phyloP scores from a whole-genome alignment of 331 rosid genomes.

The Stylosanthes scabra region DNA sequence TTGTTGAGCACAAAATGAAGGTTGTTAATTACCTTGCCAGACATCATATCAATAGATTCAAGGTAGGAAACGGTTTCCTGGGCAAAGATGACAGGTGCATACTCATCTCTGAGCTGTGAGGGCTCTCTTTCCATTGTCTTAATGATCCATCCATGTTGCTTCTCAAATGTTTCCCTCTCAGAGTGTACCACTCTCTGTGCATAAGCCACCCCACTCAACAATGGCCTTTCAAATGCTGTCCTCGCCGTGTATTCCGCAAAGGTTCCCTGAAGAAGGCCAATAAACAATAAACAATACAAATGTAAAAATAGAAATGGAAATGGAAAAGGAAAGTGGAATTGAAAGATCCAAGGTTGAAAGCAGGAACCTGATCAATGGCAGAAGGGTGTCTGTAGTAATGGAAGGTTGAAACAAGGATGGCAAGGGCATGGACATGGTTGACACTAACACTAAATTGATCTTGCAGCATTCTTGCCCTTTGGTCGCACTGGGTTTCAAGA shows the following conservation, averaged over 20 bases:
- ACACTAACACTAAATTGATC: constrained; percentile 98
- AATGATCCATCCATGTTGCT: constrained; percentile 90
- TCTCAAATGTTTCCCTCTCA: constrained; percentile 85
- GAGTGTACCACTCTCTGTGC: constrained; percentile 84
- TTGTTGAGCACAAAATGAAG: constrained; percentile 16
- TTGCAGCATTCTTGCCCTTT: constrained; percentile 97
- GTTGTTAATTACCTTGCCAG: constrained; percentile 79
- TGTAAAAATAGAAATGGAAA: no score
- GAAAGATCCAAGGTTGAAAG: neutral
- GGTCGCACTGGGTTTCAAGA: constrained; percentile 91
- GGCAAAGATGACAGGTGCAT: constrained; percentile 93
- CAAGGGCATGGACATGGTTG: constrained; percentile 97
- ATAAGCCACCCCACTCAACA: constrained; percentile 95
- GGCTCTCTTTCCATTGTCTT: constrained; percentile 91
- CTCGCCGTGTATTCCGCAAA: constrained; percentile 96
- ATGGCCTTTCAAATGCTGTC: constrained; percentile 96
- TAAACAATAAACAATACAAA: constrained; percentile 11
- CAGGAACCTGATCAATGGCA: constrained; percentile 91
- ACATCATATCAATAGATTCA: constrained; percentile 97
- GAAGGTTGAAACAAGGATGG: constrained; percentile 96
- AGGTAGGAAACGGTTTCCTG: constrained; percentile 92
- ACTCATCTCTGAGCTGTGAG: constrained; percentile 86
- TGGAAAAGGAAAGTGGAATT: neutral
- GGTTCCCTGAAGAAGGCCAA: constrained; percentile 63
- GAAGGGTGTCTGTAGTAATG: constrained; percentile 89